These are phyloP conservation scores for Metarhizium anisopliae DNA, from an alignment of 2,329 filamentous ascomycete genomes.

Conservation along the genomic window DNA sequence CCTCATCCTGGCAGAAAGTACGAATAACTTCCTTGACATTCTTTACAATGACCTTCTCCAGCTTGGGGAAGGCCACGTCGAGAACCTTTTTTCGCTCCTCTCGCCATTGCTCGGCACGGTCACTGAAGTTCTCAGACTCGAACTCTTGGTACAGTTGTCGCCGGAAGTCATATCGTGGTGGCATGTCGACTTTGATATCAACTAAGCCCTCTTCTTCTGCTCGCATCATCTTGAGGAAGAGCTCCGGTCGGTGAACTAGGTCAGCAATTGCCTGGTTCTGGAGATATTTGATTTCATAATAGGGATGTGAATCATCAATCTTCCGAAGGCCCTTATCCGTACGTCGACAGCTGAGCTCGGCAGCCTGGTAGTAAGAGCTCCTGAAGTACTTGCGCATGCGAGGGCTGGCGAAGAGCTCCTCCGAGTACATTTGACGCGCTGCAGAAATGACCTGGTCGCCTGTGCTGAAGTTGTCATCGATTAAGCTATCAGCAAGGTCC, in stretches of 20 bases:
- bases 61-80: slow-evolving; percentile 69
- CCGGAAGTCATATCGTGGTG: slow-evolving; percentile 67
- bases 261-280: slow-evolving; percentile 79
- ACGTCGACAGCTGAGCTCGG: slow-evolving; percentile 75
- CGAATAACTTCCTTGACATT: slow-evolving; percentile 92
- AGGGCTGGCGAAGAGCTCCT: slow-evolving; percentile 82
- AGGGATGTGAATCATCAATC: slow-evolving; percentile 91
- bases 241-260: slow-evolving; percentile 72
- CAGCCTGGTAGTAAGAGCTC: slow-evolving; percentile 72
- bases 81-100: slow-evolving; percentile 76
- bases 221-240: slow-evolving; percentile 95
- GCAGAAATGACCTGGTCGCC: slow-evolving; percentile 67
- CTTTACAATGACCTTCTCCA: slow-evolving; percentile 77
- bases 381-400: slow-evolving; percentile 84
- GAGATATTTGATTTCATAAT: slow-evolving; percentile 97
- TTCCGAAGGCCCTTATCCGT: slow-evolving; percentile 91
- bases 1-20: slow-evolving; percentile 86
- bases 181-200: slow-evolving; percentile 72
- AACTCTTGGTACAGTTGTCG: slow-evolving; percentile 74
- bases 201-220: slow-evolving; percentile 91
- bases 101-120: slow-evolving; percentile 93
- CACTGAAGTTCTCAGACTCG: slow-evolving; percentile 90
- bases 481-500: slow-evolving; percentile 74
- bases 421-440: slow-evolving; percentile 79
- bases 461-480: slow-evolving; percentile 65